Evolutionary conservation across 441 rosid species (phyloP).

Genomic region (Omphalea diandra): DNA sequence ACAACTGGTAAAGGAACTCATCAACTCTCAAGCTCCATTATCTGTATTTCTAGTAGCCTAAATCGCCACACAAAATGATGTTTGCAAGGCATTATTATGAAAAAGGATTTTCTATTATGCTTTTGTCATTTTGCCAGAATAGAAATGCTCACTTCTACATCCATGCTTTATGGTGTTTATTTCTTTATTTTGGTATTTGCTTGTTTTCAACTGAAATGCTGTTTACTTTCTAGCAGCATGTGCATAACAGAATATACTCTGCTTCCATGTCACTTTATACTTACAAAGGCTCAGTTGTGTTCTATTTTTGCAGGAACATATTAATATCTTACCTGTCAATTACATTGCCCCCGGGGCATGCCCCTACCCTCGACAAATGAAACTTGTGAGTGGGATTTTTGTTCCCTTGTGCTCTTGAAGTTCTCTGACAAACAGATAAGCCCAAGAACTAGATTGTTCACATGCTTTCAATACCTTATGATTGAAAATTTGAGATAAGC

Average conservation of each 20-base stretch:
- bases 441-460: neutral
- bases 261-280: neutral
- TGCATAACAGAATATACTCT: neutral
- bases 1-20: too few species aligned
- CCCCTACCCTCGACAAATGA: slow-evolving; percentile 75
- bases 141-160: too few species aligned
- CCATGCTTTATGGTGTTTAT: neutral
- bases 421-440: neutral
- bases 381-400: slow-evolving; percentile 71
- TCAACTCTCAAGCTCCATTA: too few species aligned
- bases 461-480: neutral
- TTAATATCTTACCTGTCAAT: slow-evolving; percentile 75
- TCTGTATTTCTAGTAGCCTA: too few species aligned
- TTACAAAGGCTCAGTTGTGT: neutral
- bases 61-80: too few species aligned
- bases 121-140: too few species aligned
- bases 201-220: neutral
- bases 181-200: neutral
- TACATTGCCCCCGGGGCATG: slow-evolving; percentile 93
- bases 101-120: too few species aligned
- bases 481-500: neutral
- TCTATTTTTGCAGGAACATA: slow-evolving; percentile 67
- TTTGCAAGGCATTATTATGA: too few species aligned
- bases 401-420: slow-evolving; percentile 12
- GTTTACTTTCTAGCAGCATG: neutral